Evolutionary conservation across 257 asterid genomes (phyloP).

Genomic region (Nicotiana sylvestris): DNA sequence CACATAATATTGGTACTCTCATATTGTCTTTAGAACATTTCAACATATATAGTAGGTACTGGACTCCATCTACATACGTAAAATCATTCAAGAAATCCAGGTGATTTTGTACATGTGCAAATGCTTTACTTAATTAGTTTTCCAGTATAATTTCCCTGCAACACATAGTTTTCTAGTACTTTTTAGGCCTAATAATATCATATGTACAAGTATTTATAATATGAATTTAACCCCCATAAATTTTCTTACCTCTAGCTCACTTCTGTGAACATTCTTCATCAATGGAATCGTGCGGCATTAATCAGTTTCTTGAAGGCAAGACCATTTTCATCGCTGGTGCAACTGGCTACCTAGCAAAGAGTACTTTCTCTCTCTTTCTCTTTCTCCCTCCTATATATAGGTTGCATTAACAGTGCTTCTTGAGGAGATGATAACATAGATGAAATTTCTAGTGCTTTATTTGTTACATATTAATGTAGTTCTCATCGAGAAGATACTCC

Average conservation of each 20-base stretch:
- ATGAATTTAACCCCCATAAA: too few relatives aligned
- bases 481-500: conserved; percentile 41
- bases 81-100: not conserved
- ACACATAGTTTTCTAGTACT: too few relatives aligned
- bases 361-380: not conserved
- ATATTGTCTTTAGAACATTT: too few relatives aligned
- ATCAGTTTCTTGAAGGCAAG: not conserved
- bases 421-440: too few relatives aligned
- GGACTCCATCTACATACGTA: too few relatives aligned
- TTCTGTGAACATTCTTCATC: not conserved
- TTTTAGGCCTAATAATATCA: not conserved
- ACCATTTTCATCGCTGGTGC: not conserved
- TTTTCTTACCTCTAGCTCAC: too few relatives aligned
- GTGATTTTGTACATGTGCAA: not conserved
- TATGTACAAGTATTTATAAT: not conserved
- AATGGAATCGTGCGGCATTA: not conserved
- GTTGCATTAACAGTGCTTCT: not conserved
- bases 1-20: too few relatives aligned
- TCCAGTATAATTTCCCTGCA: too few relatives aligned
- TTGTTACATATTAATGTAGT: conserved; percentile 15
- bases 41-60: too few relatives aligned
- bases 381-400: too few relatives aligned
- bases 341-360: not conserved
- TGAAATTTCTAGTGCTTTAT: too few relatives aligned
- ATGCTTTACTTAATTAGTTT: not conserved